Evolutionary conservation across 2,329 filamentous ascomycete species (phyloP).

Genomic region (Colletotrichum lentis): DNA sequence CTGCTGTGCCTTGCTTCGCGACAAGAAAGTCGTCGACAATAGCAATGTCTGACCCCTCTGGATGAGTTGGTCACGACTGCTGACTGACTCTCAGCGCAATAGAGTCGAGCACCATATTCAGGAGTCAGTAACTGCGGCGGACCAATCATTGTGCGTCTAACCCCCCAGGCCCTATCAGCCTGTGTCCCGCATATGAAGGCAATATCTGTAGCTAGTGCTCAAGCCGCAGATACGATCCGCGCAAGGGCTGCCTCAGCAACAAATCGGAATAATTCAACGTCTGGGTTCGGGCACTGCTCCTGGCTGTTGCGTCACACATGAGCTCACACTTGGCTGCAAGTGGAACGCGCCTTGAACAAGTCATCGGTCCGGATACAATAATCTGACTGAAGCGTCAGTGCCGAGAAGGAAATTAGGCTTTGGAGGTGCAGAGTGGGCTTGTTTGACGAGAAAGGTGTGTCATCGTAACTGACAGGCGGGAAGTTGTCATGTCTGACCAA

Average conservation of each 20-base stretch:
- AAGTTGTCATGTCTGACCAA: constrained; percentile 1
- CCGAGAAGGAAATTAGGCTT: background rate
- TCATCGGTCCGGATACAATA: background rate
- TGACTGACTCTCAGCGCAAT: too few relatives aligned
- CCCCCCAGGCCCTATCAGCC: background rate
- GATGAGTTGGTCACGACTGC: background rate
- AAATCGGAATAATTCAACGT: background rate
- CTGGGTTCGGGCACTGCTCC: background rate
- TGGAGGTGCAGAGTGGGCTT: background rate
- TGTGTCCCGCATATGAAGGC: background rate
- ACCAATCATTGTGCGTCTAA: background rate
- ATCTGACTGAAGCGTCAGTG: background rate
- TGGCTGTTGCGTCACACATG: background rate
- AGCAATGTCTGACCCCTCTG: background rate
- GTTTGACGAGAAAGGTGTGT: constrained; percentile 2
- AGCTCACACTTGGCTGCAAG: background rate
- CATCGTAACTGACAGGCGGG: constrained; percentile 1
- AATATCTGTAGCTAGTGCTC: background rate
- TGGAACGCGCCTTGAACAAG: background rate
- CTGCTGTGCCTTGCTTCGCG: too few relatives aligned
- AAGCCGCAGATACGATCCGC: background rate
- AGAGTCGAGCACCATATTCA: background rate
- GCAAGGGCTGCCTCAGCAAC: background rate
- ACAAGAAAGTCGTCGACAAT: background rate
- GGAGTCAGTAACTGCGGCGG: background rate